Conservation (phyloP, 129 eudicot genomes). For the Apium graveolens region DNA sequence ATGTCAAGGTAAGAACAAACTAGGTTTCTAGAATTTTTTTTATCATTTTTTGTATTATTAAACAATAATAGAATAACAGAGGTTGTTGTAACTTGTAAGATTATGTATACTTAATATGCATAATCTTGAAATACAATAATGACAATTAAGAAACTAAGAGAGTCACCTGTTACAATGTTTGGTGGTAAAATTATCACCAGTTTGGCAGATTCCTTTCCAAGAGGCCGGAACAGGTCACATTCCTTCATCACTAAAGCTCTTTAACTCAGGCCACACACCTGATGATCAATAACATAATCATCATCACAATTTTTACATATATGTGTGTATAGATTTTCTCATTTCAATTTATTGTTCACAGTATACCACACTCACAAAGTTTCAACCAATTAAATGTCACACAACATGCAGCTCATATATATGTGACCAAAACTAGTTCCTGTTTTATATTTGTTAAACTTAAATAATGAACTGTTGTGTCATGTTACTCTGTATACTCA, state of each 20-base stretch:
- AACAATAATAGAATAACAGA: background rate
- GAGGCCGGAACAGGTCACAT: constrained; percentile 68
- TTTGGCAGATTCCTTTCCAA: constrained; percentile 92
- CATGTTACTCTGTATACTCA: background rate
- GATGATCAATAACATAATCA: constrained; percentile 17
- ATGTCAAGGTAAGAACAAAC: background rate
- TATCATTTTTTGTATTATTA: background rate
- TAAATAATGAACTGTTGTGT: background rate
- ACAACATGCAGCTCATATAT: background rate
- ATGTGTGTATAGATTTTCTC: background rate
- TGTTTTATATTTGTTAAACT: background rate
- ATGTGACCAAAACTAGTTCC: background rate
- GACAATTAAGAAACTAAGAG: background rate
- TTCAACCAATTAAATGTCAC: background rate
- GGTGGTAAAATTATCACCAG: constrained; percentile 53
- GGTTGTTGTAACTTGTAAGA: background rate
- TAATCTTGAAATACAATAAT: background rate
- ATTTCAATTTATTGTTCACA: background rate
- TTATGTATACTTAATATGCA: background rate
- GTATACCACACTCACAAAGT: background rate
- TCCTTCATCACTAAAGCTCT: constrained; percentile 75
- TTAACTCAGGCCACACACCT: constrained; percentile 95
- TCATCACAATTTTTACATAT: constrained; percentile 2
- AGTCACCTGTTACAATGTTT: constrained; percentile 74
- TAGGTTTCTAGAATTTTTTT: background rate